phyloP scores from a whole-genome alignment of 768 basidiomycete genomes.

The Thelephora aurantiotincta region DNA sequence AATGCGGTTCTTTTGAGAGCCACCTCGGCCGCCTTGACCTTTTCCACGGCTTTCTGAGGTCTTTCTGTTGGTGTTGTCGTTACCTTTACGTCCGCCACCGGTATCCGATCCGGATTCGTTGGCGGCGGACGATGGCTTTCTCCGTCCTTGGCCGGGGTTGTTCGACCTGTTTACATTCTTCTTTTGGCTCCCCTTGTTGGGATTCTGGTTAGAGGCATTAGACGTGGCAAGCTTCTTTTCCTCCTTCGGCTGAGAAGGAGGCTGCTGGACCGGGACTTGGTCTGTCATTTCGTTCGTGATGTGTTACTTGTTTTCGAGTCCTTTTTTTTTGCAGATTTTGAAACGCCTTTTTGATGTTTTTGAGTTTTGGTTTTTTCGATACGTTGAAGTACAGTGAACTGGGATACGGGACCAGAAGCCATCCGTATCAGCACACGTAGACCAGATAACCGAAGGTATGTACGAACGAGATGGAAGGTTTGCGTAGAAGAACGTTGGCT shows the following conservation, averaged over 20 bases:
- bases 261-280: conserved; percentile 46
- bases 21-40: conserved; percentile 23
- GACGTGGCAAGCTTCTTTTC: conserved; percentile 49
- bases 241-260: conserved; percentile 39
- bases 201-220: conserved; percentile 11
- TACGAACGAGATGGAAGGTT: conserved; percentile 32
- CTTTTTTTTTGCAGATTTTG: conserved; percentile 15
- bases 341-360: conserved; percentile 24
- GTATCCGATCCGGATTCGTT: conserved; percentile 65
- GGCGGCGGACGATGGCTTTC: conserved; percentile 37
- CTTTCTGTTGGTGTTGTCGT: conserved; percentile 31
- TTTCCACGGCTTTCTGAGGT: conserved; percentile 27
- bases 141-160: conserved; percentile 40
- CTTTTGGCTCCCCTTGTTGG: conserved; percentile 8
- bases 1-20: conserved; percentile 29
- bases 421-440: conserved; percentile 9
- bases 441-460: conserved; percentile 8
- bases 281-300: conserved; percentile 79
- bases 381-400: conserved; percentile 10
- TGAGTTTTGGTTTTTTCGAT: conserved; percentile 36
- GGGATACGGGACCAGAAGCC: conserved; percentile 7
- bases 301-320: conserved; percentile 15
- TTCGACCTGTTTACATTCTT: conserved; percentile 11
- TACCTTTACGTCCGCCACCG: conserved; percentile 42
- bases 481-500: conserved; percentile 35